phyloP scores from a whole-genome alignment of 345 rosid species.

The Tarenaya hassleriana region DNA sequence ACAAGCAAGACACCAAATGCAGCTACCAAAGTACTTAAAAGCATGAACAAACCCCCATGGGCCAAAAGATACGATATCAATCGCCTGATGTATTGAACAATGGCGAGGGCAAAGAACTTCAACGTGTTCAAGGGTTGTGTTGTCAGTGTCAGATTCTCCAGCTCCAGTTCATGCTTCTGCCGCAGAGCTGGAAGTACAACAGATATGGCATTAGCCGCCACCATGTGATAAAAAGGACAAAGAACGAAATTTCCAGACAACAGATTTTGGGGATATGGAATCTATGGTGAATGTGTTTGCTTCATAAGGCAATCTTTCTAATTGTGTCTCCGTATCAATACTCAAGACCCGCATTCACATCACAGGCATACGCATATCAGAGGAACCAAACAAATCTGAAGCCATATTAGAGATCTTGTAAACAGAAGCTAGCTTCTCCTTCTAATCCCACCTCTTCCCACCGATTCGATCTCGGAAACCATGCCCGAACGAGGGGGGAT shows the following conservation, averaged over 20 bases:
- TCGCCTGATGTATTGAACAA: slow-evolving; percentile 47
- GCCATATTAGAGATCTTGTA: slow-evolving; percentile 19
- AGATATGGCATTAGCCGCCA: background rate
- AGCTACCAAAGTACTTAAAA: slow-evolving; percentile 35
- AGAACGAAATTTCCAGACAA: background rate
- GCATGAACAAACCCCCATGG: slow-evolving; percentile 72
- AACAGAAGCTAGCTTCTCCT: slow-evolving; percentile 4
- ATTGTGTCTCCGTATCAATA: background rate
- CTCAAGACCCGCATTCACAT: background rate
- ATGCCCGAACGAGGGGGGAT: background rate
- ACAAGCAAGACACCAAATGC: slow-evolving; percentile 48
- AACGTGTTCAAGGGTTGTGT: slow-evolving; percentile 70
- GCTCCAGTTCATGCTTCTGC: slow-evolving; percentile 57
- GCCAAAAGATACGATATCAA: slow-evolving; percentile 46
- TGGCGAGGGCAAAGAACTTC: slow-evolving; percentile 57
- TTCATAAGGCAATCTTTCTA: too few species aligned
- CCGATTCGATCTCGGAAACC: background rate
- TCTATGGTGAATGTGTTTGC: background rate
- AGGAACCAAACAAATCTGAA: slow-evolving; percentile 4
- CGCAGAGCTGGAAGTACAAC: slow-evolving; percentile 40
- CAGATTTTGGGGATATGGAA: slow-evolving; percentile 2
- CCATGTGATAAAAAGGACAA: too few species aligned
- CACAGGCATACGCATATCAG: background rate
- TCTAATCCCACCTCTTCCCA: too few species aligned
- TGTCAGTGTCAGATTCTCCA: slow-evolving; percentile 61